These are phyloP conservation scores for Aspergillus latus DNA, from an alignment of 2,329 filamentous ascomycete genomes.

Conservation along the genomic window DNA sequence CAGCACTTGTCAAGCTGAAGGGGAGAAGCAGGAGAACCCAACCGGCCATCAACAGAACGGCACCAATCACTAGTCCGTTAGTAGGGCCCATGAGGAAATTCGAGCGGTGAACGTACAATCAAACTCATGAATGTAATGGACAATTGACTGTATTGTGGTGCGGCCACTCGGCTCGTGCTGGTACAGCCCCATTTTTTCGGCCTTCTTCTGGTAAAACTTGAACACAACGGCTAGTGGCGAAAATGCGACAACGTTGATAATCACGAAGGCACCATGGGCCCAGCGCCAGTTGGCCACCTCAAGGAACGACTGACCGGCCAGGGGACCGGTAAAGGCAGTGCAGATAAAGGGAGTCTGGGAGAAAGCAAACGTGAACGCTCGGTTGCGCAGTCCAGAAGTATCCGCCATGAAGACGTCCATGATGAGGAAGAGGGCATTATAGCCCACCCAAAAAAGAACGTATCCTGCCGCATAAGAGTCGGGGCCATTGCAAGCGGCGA, in stretches of 20 bases:
- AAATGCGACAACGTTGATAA: constrained; percentile 58
- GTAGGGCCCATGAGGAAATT: constrained; percentile 17
- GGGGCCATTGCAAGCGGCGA: constrained; percentile 61
- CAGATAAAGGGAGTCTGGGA: constrained; percentile 63
- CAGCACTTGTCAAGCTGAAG: constrained; percentile 55
- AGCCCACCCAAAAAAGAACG: constrained; percentile 62
- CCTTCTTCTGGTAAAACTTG: constrained; percentile 58
- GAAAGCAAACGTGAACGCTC: constrained; percentile 62
- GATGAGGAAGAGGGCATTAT: constrained; percentile 56
- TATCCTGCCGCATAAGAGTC: constrained; percentile 64
- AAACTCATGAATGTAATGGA: constrained; percentile 61
- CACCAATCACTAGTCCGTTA: constrained; percentile 49
- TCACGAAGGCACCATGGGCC: constrained; percentile 63
- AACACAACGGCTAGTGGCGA: constrained; percentile 58
- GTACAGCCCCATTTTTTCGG: constrained; percentile 55
- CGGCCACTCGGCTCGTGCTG: constrained; percentile 47
- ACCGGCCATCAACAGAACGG: constrained; percentile 60
- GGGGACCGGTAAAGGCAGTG: constrained; percentile 57
- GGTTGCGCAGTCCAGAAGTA: constrained; percentile 60
- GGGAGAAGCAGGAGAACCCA: constrained; percentile 66
- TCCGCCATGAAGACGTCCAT: constrained; percentile 64
- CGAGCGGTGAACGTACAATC: constrained; percentile 56
- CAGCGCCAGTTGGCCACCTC: constrained; percentile 58
- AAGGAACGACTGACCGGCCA: constrained; percentile 53
- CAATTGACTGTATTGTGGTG: constrained; percentile 48